Evolutionary conservation across 2,329 filamentous ascomycete genomes (phyloP), one percentile per base, ranked within the genome.

Genomic region (Sporothrix brunneoviolacea): DNA sequence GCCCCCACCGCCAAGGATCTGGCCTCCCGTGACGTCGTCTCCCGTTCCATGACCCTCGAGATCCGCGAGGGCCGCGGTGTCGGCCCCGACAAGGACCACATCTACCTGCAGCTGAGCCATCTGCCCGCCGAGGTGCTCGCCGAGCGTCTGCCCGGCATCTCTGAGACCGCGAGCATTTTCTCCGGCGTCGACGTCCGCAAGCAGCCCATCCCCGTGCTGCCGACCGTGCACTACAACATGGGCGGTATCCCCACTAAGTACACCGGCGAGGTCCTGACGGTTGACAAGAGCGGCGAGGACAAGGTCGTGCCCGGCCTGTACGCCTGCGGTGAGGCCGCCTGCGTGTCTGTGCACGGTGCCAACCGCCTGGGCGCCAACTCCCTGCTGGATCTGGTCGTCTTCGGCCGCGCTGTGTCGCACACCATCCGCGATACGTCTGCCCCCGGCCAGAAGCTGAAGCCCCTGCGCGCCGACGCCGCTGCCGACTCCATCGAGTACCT

Each of bases 221-320:
- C 91, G 52, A 97, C 91, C 39, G 91, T 96, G 60, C 91, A 98
- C 79, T 98, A 98, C 81, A 96, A 96, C 80, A 98, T 97, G 93
- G 91, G 91, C 71, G 91, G 93, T 79, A 96, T 98, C 61, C 91
- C 91, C 47, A 97, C 93, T 60, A 89, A 88, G 65, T 97, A 95
- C 79, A 96, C 89, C 56, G 91, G 93, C 70, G 90, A 98, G 74
- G 93, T 97, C 55, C 72, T 98, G 60, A 94, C 89, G 16, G 76
- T 95, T 47, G 89, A 96, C 61, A 84, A 87, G 65, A 69, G 81
- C 55, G 93, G 93, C 59, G 82, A 95, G 52, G 93, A 97, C 74
- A 80, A 95, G 78, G 80, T 95, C 60, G 93, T 98, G 19, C 90
- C 89, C 52, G 91, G 91, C 70, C 82, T 98, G 57, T 97, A 91